Evolutionary conservation across 225 moss, liverwort and hornwort species (phyloP).

Genomic region (Polytrichum commune): DNA sequence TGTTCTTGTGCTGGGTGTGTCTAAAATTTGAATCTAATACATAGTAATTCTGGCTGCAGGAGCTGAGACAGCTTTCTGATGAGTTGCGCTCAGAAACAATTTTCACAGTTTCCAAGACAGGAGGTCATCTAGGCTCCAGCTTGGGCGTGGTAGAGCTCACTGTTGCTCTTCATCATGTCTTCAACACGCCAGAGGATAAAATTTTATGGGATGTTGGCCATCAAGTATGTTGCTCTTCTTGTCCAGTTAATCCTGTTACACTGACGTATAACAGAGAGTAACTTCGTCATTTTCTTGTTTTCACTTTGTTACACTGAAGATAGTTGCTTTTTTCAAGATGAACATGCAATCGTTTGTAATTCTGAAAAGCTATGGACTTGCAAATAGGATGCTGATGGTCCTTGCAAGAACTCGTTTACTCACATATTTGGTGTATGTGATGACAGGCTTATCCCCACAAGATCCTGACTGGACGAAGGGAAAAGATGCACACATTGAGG

Average conservation of each 20-base stretch:
- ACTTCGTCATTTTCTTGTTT: too few species aligned
- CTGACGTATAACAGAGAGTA: neutral
- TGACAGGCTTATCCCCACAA: conserved; percentile 54
- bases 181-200: conserved; percentile 59
- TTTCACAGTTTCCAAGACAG: conserved; percentile 50
- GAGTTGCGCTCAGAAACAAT: conserved; percentile 57
- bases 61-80: conserved; percentile 48
- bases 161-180: conserved; percentile 54
- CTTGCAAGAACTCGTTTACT: too few species aligned
- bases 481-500: conserved; percentile 53
- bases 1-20: neutral
- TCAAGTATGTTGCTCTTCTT: conserved; percentile 25
- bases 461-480: conserved; percentile 51
- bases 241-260: neutral
- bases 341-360: too few species aligned
- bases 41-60: conserved; percentile 17
- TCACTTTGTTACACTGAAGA: neutral
- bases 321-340: too few species aligned
- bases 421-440: neutral
- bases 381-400: too few species aligned
- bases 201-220: conserved; percentile 64
- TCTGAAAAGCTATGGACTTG: too few species aligned
- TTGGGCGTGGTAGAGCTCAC: conserved; percentile 62
- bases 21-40: neutral
- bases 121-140: conserved; percentile 57